Percentiles rank a stretch among this genome's conserved stretches.
Conservation (phyloP, 495 filamentous ascomycete species). For the Penicillium antarcticum region DNA sequence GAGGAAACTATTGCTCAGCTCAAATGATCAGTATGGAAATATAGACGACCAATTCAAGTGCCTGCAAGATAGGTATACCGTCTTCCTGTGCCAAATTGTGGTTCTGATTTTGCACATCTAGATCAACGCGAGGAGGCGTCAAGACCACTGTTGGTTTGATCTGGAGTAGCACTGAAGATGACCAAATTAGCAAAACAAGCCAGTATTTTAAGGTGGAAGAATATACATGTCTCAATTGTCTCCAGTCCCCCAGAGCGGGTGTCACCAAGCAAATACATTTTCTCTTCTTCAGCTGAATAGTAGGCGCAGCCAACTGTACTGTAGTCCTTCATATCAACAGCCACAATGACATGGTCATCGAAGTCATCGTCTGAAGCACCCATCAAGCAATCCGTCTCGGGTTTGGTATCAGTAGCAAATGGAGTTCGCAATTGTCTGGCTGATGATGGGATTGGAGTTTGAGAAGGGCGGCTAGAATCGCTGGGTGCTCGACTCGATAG, state of each 20-base stretch:
- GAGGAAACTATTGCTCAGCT: slow-evolving; percentile 26
- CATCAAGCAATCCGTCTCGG: slow-evolving; percentile 1
- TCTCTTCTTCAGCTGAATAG: slow-evolving; percentile 72
- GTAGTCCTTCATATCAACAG: slow-evolving; percentile 69
- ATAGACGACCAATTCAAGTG: no score
- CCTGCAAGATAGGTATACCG: slow-evolving; percentile 8
- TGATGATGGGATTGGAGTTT: slow-evolving; percentile 1
- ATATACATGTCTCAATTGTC: slow-evolving; percentile 62
- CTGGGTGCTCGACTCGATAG: slow-evolving; percentile 4
- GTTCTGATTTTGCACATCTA: slow-evolving; percentile 30
- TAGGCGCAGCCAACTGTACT: slow-evolving; percentile 83
- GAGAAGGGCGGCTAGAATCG: neutral
- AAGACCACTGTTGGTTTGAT: slow-evolving; percentile 79
- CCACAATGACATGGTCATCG: slow-evolving; percentile 74
- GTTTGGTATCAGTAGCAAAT: slow-evolving; percentile 4
- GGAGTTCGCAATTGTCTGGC: slow-evolving; percentile 10
- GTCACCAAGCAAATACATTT: slow-evolving; percentile 77
- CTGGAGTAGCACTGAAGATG: slow-evolving; percentile 60
- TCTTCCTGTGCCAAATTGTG: slow-evolving; percentile 25
- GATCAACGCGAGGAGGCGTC: slow-evolving; percentile 66
- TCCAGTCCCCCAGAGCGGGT: slow-evolving; percentile 67
- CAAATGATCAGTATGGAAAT: neutral
- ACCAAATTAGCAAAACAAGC: slow-evolving; percentile 12
- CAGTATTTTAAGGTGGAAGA: neutral
- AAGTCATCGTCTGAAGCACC: slow-evolving; percentile 50